Percentiles rank a stretch among this genome's conserved stretches.
phyloP scores from a whole-genome alignment of 306 rosid genomes.

The Acmispon strigosus region DNA sequence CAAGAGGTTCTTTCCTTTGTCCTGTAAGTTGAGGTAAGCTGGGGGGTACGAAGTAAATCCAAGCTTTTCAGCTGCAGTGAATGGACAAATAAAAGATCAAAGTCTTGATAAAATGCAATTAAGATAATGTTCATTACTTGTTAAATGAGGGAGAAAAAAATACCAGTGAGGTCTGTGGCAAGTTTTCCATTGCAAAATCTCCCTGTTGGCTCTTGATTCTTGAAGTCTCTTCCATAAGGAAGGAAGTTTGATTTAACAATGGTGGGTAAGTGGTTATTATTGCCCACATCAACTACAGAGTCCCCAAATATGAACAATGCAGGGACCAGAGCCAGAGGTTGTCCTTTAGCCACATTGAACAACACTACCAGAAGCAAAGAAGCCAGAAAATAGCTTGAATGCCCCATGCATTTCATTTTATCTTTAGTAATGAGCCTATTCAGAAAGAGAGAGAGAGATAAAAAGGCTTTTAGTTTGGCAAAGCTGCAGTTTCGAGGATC shows the following conservation, averaged over 20 bases:
- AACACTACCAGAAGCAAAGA: conserved; percentile 23
- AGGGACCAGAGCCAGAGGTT: conserved; percentile 63
- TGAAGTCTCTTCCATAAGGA: conserved; percentile 85
- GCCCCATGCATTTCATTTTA: conserved; percentile 19
- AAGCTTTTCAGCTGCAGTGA: conserved; percentile 41
- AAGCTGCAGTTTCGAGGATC: conserved; percentile 25
- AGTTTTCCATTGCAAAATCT: conserved; percentile 83
- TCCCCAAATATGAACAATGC: conserved; percentile 82
- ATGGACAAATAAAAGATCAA: conserved; percentile 4
- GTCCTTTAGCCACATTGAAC: conserved; percentile 37
- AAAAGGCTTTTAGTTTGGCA: neutral
- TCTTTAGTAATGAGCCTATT: conserved; percentile 21
- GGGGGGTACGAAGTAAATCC: conserved; percentile 34
- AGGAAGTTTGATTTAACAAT: conserved; percentile 55
- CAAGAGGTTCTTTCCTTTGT: too few species aligned
- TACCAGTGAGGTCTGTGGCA: conserved; percentile 70
- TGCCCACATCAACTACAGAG: conserved; percentile 71
- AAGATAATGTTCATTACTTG: neutral
- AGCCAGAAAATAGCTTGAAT: conserved; percentile 23
- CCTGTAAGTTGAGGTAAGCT: too few species aligned
- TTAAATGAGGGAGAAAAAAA: neutral
- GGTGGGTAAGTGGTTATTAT: conserved; percentile 50
- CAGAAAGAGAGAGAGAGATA: too few species aligned
- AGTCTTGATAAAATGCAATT: neutral
- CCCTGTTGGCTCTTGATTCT: conserved; percentile 46